Conservation (phyloP, 768 basidiomycete species). For the Phanerodontia chrysosporium region DNA sequence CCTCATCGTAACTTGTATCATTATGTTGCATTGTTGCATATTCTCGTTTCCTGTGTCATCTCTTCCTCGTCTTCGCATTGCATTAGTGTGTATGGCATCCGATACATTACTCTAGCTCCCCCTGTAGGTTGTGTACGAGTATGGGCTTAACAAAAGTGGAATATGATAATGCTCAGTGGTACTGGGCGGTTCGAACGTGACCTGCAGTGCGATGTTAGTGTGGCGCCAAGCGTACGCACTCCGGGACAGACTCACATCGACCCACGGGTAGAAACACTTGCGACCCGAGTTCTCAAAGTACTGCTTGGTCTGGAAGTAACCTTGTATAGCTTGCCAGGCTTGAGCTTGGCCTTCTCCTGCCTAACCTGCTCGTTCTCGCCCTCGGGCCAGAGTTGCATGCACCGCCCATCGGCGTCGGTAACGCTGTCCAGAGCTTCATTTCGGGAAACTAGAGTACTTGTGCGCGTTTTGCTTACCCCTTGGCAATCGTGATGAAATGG, state of each 20-base stretch:
- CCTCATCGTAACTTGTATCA: background rate
- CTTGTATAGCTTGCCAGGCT: constrained; percentile 67
- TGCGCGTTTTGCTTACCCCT: constrained; percentile 45
- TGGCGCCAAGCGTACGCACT: background rate
- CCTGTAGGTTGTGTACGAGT: constrained; percentile 87
- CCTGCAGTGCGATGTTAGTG: constrained; percentile 32
- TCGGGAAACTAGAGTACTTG: background rate
- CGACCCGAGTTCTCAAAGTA: constrained; percentile 68
- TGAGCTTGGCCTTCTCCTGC: constrained; percentile 41
- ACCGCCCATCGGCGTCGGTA: constrained; percentile 83
- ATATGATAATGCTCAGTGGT: constrained; percentile 87
- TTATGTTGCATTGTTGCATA: background rate
- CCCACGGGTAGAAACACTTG: constrained; percentile 84
- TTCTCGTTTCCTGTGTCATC: no score
- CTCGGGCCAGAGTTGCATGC: constrained; percentile 66
- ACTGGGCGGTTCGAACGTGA: constrained; percentile 69
- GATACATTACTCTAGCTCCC: constrained; percentile 58
- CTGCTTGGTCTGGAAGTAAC: constrained; percentile 79
- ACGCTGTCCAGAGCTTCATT: constrained; percentile 35
- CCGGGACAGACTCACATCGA: constrained; percentile 56
- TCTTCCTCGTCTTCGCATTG: background rate
- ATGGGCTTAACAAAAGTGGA: constrained; percentile 88
- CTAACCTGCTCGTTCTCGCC: constrained; percentile 39
- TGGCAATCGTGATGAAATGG: constrained; percentile 34
- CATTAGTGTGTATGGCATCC: background rate